phyloP scores from a whole-genome alignment of 2,329 filamentous ascomycete genomes.

The Huntiella abstrusa region DNA sequence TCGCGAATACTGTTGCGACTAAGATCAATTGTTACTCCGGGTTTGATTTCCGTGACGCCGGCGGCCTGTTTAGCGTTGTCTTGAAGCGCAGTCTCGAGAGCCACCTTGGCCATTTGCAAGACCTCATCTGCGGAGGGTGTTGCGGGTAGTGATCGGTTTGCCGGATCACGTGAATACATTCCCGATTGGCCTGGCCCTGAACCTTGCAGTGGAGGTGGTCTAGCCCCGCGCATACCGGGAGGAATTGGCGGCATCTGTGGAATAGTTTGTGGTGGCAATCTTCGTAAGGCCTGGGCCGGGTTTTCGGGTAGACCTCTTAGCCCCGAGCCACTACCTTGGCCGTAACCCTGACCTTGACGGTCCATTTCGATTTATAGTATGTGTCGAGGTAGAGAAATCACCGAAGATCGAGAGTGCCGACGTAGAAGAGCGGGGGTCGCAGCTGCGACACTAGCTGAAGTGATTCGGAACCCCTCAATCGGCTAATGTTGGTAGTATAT shows the following conservation, averaged over 20 bases:
- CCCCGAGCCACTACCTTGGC: conserved; percentile 17
- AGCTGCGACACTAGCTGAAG: too few species aligned
- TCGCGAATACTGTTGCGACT: conserved; percentile 56
- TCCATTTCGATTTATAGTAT: background rate
- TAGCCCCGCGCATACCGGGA: conserved; percentile 12
- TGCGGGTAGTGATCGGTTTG: conserved; percentile 25
- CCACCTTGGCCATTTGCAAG: conserved; percentile 44
- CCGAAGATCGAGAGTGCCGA: too few species aligned
- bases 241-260: conserved; percentile 20
- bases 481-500: too few species aligned
- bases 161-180: background rate
- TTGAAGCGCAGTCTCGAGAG: conserved; percentile 46
- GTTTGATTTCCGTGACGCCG: conserved; percentile 36
- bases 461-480: too few species aligned
- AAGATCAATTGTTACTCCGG: conserved; percentile 60
- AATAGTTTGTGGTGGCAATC: conserved; percentile 20
- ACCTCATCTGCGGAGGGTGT: conserved; percentile 30
- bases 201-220: background rate
- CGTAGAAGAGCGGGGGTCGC: too few species aligned
- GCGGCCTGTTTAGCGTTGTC: conserved; percentile 44
- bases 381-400: background rate
- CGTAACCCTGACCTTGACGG: background rate
- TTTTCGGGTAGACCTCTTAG: conserved; percentile 24
- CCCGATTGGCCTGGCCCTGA: conserved; percentile 14
- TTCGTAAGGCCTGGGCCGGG: conserved; percentile 17